Base-by-base conservation (phyloP, 108 stramenopile genomes). In the Chaetoceros muelleri region DNA sequence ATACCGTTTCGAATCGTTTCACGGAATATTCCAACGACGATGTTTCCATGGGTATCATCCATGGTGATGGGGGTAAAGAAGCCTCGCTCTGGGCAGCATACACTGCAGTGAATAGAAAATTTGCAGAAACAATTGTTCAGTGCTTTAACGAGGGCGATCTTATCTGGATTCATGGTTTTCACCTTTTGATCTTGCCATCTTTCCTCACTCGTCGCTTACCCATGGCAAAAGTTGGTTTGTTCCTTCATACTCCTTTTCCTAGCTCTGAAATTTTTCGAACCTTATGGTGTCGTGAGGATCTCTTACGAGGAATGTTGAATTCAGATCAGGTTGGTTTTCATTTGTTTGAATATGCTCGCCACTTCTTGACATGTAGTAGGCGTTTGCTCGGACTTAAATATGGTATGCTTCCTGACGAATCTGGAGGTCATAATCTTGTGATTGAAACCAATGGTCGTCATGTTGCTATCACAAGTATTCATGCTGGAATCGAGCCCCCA, bases 311-410 rank as follows among this genome's bases (percentile, higher is more conserved):
- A 3, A 92, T 98, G 87, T 76, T 98, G 8, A 82, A 85, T 58
- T 96, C 99, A 10, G 95, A 98, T 62, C 86, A 98, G 55, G 95
- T 99, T 20, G 99, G 99, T 26, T 99, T 99, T 65, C 99, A 99
- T 75, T 71, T 97, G 40, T 99, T 98, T 76, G 96, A 98, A 72
- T 96, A 99, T 62, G 99, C 97, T 3, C 70, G 99, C 25, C 99
- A 99, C 61, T 99, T 99, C 74, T 74, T 99, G 57, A 98, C 96
- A 21, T 96, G 93, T 46, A 93, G 94, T 65, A 84, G 94, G 57
- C 94, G 99, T 18, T 55, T 99, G 30, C 73, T 99, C 26, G 99
- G 99, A 3, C 61, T 98, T 46, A 85, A 78, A 62, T 96, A 95
- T 64, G 84, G 90, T 0, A 94, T 93, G 92, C 81, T 87, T 46